A percentile compares a stretch with the other conserved stretches of the same genome.
These are phyloP conservation scores for Suhomyces kunorum DNA, from an alignment of 1,139 yeast species.

Conservation along the genomic window DNA sequence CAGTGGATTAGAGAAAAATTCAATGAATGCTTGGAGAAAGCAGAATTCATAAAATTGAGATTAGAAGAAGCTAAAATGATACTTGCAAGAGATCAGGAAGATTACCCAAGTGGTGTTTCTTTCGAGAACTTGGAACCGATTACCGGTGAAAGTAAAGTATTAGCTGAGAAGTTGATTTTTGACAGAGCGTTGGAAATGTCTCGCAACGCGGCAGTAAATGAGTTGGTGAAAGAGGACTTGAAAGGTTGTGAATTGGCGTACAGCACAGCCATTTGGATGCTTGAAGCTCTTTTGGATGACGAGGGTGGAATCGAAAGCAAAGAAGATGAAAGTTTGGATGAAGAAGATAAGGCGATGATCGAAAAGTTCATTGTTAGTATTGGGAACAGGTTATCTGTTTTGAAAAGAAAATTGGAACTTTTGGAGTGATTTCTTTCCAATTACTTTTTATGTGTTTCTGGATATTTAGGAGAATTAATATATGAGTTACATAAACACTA, in stretches of 20 bases:
- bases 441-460: no score
- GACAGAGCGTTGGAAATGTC: slow-evolving; percentile 94
- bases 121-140: slow-evolving; percentile 1
- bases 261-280: slow-evolving; percentile 93
- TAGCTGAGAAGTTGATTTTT: slow-evolving; percentile 83
- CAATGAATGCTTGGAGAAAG: slow-evolving; percentile 85
- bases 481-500: slow-evolving; percentile 5
- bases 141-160: slow-evolving; percentile 28
- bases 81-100: slow-evolving; percentile 11
- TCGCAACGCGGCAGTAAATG: slow-evolving; percentile 85
- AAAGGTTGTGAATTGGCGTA: slow-evolving; percentile 84
- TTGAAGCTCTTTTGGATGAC: slow-evolving; percentile 76
- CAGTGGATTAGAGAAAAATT: slow-evolving; percentile 92
- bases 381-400: slow-evolving; percentile 63
- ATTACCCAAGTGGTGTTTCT: slow-evolving; percentile 5
- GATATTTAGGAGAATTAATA: slow-evolving; percentile 9
- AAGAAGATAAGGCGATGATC: slow-evolving; percentile 71
- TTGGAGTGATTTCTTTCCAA: not conserved
- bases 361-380: slow-evolving; percentile 76
- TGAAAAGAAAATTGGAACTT: slow-evolving; percentile 45
- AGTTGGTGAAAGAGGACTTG: slow-evolving; percentile 72
- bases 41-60: slow-evolving; percentile 68
- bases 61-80: slow-evolving; percentile 51
- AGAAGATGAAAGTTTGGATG: slow-evolving; percentile 49
- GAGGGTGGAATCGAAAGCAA: slow-evolving; percentile 33